Evolutionary conservation across 805 yeast species (phyloP).

Genomic region (Nakazawaea ambrosiae): DNA sequence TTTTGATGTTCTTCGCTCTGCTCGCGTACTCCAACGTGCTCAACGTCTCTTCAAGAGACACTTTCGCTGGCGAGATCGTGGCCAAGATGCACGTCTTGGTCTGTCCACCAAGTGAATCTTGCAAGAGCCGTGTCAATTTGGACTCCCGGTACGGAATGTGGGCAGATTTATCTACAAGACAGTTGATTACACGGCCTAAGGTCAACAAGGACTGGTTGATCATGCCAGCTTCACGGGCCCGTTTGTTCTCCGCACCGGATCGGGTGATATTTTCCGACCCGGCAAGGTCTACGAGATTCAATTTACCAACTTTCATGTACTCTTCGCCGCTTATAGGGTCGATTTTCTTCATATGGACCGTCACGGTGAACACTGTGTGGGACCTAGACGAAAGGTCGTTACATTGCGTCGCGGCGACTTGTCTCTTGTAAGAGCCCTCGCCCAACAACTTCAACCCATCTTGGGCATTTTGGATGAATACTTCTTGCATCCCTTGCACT

Average conservation of each 20-base stretch:
- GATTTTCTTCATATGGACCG: conserved; percentile 44
- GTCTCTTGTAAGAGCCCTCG: conserved; percentile 55
- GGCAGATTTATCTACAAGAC: conserved; percentile 47
- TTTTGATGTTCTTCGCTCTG: conserved; percentile 75
- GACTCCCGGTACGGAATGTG: conserved; percentile 87
- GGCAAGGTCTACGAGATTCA: conserved; percentile 83
- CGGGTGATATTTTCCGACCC: conserved; percentile 83
- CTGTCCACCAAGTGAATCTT: conserved; percentile 82
- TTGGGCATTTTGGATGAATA: conserved; percentile 38
- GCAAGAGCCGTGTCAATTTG: conserved; percentile 68
- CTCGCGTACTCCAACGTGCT: conserved; percentile 86
- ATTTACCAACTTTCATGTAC: conserved; percentile 49
- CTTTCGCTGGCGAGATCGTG: conserved; percentile 76
- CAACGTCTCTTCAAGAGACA: conserved; percentile 72
- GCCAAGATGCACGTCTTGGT: conserved; percentile 86
- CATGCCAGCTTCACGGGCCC: conserved; percentile 88
- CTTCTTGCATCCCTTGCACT: conserved; percentile 53
- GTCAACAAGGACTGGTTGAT: conserved; percentile 80
- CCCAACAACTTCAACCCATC: conserved; percentile 46
- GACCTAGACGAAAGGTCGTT: conserved; percentile 76
- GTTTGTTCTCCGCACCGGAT: conserved; percentile 77
- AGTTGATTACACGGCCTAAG: conserved; percentile 78
- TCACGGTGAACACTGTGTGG: conserved; percentile 73
- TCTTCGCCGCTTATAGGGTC: conserved; percentile 43
- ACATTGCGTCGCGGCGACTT: conserved; percentile 72